A percentile compares a stretch with the other conserved stretches of the same genome.
phyloP scores from a whole-genome alignment of 352 stramenopile species.

The Pythium dissimile region DNA sequence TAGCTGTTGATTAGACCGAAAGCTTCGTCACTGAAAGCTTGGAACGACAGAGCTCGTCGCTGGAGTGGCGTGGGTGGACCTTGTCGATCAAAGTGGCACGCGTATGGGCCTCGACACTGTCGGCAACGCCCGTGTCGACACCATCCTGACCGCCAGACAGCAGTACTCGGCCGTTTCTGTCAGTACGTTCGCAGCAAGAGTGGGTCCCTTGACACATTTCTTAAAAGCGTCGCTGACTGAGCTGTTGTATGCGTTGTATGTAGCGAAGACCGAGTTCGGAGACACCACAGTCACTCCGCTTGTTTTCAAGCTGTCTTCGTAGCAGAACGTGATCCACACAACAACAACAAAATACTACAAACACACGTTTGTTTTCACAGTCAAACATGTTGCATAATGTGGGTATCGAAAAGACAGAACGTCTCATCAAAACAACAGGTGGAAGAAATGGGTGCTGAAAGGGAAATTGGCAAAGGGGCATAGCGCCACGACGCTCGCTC shows the following conservation, averaged over 20 bases:
- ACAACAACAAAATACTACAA: not conserved
- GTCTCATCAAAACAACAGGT: not conserved
- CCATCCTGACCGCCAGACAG: conserved; percentile 36
- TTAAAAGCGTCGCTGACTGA: too few relatives aligned
- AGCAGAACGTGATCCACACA: too few relatives aligned
- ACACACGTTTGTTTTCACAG: not conserved
- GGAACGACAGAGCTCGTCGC: conserved; percentile 39
- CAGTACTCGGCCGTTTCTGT: conserved; percentile 51
- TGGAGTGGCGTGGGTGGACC: conserved; percentile 41
- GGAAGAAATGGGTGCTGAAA: not conserved
- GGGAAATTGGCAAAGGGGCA: not conserved
- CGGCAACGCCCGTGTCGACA: conserved; percentile 32
- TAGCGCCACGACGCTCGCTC: not conserved
- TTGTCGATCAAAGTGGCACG: conserved; percentile 39
- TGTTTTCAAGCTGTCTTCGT: conserved; percentile 31
- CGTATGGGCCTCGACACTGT: conserved; percentile 50
- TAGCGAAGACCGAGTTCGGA: conserved; percentile 34
- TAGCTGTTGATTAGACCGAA: not conserved
- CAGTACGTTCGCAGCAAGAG: too few relatives aligned
- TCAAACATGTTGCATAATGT: conserved; percentile 9
- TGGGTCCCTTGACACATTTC: too few relatives aligned
- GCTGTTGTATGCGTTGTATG: not conserved
- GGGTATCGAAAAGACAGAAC: not conserved
- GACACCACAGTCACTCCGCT: conserved; percentile 29
- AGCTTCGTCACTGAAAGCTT: not conserved